phyloP scores from a whole-genome alignment of 306 rosid genomes.

The Sophora flavescens region DNA sequence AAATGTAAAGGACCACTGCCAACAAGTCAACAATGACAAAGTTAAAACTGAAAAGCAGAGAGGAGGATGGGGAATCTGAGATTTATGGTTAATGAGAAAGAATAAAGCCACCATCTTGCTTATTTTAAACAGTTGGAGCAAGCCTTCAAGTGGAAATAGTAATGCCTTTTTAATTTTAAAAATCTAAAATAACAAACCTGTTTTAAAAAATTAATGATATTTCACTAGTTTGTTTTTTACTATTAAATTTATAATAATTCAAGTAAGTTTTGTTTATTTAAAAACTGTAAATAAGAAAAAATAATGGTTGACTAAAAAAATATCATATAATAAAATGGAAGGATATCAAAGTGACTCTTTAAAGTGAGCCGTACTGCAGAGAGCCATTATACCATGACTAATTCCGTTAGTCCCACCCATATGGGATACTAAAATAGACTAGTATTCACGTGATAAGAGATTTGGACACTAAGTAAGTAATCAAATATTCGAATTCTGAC shows the following conservation, averaged over 20 bases:
- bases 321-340: too few species aligned
- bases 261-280: background rate
- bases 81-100: constrained; percentile 3
- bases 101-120: constrained; percentile 4
- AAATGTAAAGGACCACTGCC: constrained; percentile 40
- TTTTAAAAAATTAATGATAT: background rate
- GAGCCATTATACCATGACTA: too few species aligned
- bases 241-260: background rate
- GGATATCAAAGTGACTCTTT: too few species aligned
- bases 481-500: too few species aligned
- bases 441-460: too few species aligned
- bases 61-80: constrained; percentile 17
- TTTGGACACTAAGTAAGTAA: too few species aligned
- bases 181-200: background rate
- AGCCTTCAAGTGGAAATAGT: background rate
- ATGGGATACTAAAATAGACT: too few species aligned
- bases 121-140: constrained; percentile 1
- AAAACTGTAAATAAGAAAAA: background rate
- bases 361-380: too few species aligned
- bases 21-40: constrained; percentile 24
- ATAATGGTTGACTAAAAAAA: background rate
- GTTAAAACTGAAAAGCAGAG: constrained; percentile 22
- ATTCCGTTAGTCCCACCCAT: too few species aligned
- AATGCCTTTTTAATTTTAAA: background rate
- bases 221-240: background rate